Conservation (phyloP, 192 early-diverging fungal species). For the Pilobolus umbonatus region DNA sequence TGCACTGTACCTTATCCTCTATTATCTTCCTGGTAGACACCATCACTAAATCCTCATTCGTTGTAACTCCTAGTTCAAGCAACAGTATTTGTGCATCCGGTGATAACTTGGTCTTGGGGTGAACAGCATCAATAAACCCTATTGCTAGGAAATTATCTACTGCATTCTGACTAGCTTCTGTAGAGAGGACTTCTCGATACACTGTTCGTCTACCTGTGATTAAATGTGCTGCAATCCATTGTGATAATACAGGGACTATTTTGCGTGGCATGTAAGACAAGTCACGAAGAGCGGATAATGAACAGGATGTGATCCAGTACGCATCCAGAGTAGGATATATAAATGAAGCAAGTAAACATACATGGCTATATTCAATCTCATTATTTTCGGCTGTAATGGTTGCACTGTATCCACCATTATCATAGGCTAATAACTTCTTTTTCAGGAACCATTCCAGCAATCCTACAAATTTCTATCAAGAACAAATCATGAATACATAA, state of each 20-base stretch:
- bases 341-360: constrained; percentile 33
- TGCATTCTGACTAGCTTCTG: constrained; percentile 30
- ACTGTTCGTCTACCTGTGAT: constrained; percentile 34
- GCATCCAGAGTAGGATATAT: constrained; percentile 35
- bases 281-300: constrained; percentile 34
- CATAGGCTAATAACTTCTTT: constrained; percentile 14
- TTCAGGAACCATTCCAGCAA: constrained; percentile 15
- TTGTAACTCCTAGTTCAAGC: constrained; percentile 28
- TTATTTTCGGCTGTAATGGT: constrained; percentile 10
- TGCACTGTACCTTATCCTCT: too few relatives aligned
- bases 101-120: constrained; percentile 27
- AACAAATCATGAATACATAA: background rate
- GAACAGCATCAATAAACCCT: constrained; percentile 34
- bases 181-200: constrained; percentile 38
- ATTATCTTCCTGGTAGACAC: constrained; percentile 18
- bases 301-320: constrained; percentile 39
- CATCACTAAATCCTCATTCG: constrained; percentile 32
- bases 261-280: constrained; percentile 37
- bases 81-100: constrained; percentile 34
- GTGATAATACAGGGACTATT: constrained; percentile 32
- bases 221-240: constrained; percentile 40
- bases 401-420: constrained; percentile 8
- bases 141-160: constrained; percentile 32
- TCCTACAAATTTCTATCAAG: constrained; percentile 21
- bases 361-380: constrained; percentile 16